Base-by-base conservation (phyloP, 805 yeast genomes). In the Lipomyces orientalis region DNA sequence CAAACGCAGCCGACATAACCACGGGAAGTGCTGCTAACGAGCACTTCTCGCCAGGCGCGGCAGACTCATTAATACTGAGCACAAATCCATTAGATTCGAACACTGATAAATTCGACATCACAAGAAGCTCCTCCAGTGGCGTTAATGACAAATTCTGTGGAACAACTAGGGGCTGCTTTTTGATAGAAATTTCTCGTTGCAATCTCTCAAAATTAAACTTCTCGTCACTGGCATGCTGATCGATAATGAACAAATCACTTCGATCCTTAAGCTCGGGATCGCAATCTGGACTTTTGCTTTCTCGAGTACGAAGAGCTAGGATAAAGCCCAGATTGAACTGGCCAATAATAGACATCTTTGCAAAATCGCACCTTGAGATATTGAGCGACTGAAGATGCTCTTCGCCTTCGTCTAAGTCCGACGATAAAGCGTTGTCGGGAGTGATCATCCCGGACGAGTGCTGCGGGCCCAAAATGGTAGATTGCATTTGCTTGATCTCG, bases 221-320 rank as follows among this genome's bases (percentile, higher is more conserved):
- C 75, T 95, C 99, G 79, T 95, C 99, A 71, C 97, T 90, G 0
- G 99, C 99, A 80, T 95, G 99, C 78, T 95, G 99, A 77, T 95
- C 99, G 59, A 95, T 84, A 43, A 95, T 93, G 74, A 95, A 93
- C 39, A 94, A 73, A 75, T 92, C 92, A 8, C 60, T 22, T 9
- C 60, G 64, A 33, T 75, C 76, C 14, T 65, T 72, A 2, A 76
- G 76, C n/a, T 69, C 73, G 2, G 16, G 55, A 16, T 76, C 75
- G 33, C 58, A 69, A 34, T 64, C 63, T n/a, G 64, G 68, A 7
- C 19, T 43, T 5, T 14, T n/a, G 49, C 49, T n/a, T 22, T 7
- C 22, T 54, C 70, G 66, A 10, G 33, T 43, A 61, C 87, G 81
- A 1, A 86, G 84, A 0, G 91, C 95, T 22, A 93, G 76, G n/a